Evolutionary conservation across 345 rosid species (phyloP).

Genomic region (Excoecaria cochinchinensis): DNA sequence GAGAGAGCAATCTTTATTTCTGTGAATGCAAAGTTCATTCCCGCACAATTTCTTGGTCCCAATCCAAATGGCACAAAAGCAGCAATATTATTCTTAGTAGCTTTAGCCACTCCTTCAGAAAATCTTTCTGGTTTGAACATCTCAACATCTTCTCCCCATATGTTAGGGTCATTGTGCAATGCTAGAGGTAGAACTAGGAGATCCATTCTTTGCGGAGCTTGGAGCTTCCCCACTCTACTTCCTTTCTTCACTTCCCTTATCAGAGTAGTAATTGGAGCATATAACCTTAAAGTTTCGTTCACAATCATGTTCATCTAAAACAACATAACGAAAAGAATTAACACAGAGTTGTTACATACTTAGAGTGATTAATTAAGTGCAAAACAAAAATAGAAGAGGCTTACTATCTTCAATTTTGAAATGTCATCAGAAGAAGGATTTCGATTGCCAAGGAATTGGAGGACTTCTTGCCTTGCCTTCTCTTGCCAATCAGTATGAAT

Average conservation of each 20-base stretch:
- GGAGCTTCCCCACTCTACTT: slow-evolving; percentile 22
- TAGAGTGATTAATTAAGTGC: background rate
- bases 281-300: slow-evolving; percentile 21
- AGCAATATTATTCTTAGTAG: slow-evolving; percentile 25
- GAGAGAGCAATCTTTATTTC: slow-evolving; percentile 37
- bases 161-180: slow-evolving; percentile 27
- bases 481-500: slow-evolving; percentile 46
- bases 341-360: background rate
- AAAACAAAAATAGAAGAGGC: too few species aligned
- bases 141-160: slow-evolving; percentile 38
- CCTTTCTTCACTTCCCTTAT: slow-evolving; percentile 13
- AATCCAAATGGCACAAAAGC: slow-evolving; percentile 34
- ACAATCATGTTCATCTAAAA: slow-evolving; percentile 19
- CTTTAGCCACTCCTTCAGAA: slow-evolving; percentile 30
- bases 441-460: slow-evolving; percentile 21
- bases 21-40: slow-evolving; percentile 29
- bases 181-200: slow-evolving; percentile 19
- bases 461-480: slow-evolving; percentile 37
- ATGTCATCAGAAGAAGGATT: slow-evolving; percentile 29
- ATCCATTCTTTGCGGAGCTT: slow-evolving; percentile 18
- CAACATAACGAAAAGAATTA: background rate
- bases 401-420: background rate
- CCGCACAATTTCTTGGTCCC: slow-evolving; percentile 36
- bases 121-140: slow-evolving; percentile 37
- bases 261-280: background rate